These are phyloP conservation scores for Penicillium pulvis DNA, from an alignment of 495 filamentous ascomycete species.

Conservation along the genomic window DNA sequence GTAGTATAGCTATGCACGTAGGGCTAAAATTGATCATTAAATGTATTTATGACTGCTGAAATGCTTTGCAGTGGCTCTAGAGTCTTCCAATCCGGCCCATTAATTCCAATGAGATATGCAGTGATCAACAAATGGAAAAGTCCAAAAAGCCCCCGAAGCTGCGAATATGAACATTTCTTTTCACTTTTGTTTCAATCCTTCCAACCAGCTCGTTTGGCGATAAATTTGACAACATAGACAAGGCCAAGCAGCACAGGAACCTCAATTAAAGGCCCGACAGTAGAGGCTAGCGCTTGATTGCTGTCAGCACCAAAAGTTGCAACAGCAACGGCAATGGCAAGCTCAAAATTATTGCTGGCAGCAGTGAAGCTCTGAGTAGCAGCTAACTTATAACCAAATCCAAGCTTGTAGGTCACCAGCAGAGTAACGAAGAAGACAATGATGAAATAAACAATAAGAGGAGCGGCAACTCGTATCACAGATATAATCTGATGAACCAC, in stretches of 20 bases:
- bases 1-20: too few relatives aligned
- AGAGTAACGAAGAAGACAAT: constrained; percentile 74
- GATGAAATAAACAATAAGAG: constrained; percentile 77
- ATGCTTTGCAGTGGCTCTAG: too few relatives aligned
- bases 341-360: constrained; percentile 93
- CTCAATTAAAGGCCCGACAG: constrained; percentile 89
- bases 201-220: constrained; percentile 24
- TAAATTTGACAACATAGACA: constrained; percentile 70
- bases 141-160: background rate
- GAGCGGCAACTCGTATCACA: constrained; percentile 77
- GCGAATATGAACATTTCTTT: background rate
- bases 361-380: constrained; percentile 91
- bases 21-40: too few relatives aligned
- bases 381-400: constrained; percentile 72
- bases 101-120: background rate
- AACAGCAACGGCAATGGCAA: constrained; percentile 90
- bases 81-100: background rate
- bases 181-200: constrained; percentile 12
- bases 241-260: constrained; percentile 82
- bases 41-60: too few relatives aligned
- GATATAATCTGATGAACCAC: constrained; percentile 85
- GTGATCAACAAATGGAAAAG: background rate
- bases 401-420: constrained; percentile 53
- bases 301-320: constrained; percentile 79
- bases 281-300: constrained; percentile 85